phyloP scores from a whole-genome alignment of 352 stramenopile species.

The Pythium inflatum region DNA sequence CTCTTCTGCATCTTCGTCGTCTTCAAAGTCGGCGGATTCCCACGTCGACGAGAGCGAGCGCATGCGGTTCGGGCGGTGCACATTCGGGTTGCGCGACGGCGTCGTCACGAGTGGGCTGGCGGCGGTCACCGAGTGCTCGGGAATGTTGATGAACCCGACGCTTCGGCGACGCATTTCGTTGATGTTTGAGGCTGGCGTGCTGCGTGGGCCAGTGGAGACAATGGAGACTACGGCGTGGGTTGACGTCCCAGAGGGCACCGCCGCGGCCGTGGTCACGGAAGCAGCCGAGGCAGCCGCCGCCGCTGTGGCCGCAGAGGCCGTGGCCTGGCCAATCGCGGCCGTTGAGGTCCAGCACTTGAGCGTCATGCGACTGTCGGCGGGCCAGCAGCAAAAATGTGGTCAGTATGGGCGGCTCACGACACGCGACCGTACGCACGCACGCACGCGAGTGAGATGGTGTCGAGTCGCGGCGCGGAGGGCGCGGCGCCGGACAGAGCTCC shows the following conservation, averaged over 20 bases:
- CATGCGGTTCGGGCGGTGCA: constrained; percentile 37
- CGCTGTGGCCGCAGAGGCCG: constrained; percentile 17
- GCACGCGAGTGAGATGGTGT: background rate
- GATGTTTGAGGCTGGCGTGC: background rate
- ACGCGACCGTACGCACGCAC: background rate
- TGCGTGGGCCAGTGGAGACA: constrained; percentile 3
- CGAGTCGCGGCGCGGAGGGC: background rate
- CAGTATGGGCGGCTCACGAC: background rate
- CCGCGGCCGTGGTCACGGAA: background rate
- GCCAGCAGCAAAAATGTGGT: background rate
- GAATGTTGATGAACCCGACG: constrained; percentile 34
- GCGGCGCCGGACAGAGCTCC: constrained; percentile 4
- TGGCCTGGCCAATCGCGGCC: constrained; percentile 35
- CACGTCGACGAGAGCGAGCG: constrained; percentile 70
- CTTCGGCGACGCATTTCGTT: constrained; percentile 32
- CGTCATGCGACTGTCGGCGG: constrained; percentile 62
- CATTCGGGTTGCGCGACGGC: constrained; percentile 34
- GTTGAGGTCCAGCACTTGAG: constrained; percentile 62
- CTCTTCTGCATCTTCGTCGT: constrained; percentile 52
- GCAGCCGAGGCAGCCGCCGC: constrained; percentile 15
- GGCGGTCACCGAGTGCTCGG: constrained; percentile 7
- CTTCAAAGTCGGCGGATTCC: constrained; percentile 54
- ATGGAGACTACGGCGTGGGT: constrained; percentile 14
- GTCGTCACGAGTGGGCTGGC: constrained; percentile 29
- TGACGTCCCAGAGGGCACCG: constrained; percentile 15